A percentile compares a stretch with the other conserved stretches of the same genome.
Evolutionary conservation across 225 moss, liverwort and hornwort genomes (phyloP).

Genomic region (Pleurozium schreberi): DNA sequence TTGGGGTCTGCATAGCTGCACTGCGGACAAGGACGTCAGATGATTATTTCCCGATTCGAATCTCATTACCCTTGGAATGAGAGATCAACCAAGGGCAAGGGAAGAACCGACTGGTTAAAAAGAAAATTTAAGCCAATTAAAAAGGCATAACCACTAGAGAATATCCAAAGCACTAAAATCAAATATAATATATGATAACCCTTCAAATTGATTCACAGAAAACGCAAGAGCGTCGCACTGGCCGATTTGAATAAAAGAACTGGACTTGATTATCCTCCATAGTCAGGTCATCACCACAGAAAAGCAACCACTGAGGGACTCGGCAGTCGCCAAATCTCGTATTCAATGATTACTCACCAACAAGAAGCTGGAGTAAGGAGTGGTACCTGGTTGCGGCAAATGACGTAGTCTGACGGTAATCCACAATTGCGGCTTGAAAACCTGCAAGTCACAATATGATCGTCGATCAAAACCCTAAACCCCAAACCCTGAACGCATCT

Average conservation of each 20-base stretch:
- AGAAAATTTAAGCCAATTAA: neutral
- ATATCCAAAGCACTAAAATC: neutral
- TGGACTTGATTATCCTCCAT: neutral
- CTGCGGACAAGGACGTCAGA: conserved; percentile 20
- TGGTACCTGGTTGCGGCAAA: conserved; percentile 55
- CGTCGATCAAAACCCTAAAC: neutral
- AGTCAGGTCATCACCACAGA: neutral
- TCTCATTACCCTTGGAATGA: neutral
- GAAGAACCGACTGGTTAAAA: neutral
- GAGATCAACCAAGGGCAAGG: neutral
- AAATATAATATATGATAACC: neutral
- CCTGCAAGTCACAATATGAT: neutral
- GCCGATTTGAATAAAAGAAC: neutral
- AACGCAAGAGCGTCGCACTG: neutral
- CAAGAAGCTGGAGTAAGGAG: neutral
- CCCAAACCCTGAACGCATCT: neutral
- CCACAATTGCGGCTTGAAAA: conserved; percentile 41
- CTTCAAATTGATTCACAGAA: neutral
- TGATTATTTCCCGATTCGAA: neutral
- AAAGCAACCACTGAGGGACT: neutral
- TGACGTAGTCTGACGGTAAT: conserved; percentile 44
- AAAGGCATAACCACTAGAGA: neutral
- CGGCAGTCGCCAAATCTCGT: neutral
- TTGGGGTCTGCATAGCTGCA: conserved; percentile 51
- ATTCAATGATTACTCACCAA: neutral